Base-by-base conservation (phyloP, 2,329 filamentous ascomycete genomes). In the Claviceps paspali region DNA sequence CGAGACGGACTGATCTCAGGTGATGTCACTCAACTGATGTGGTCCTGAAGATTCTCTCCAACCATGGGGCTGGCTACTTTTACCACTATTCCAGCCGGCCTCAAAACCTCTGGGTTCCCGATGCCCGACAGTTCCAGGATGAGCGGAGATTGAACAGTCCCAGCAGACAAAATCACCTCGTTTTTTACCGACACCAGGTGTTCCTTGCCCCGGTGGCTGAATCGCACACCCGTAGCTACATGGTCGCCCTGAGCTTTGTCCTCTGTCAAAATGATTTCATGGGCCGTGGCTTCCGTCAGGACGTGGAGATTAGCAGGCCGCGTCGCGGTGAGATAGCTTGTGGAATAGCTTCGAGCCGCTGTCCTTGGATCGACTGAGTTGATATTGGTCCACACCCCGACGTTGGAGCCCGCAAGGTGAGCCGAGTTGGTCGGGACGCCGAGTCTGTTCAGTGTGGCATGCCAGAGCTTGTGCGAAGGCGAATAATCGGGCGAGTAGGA, bases 71-170 rank as follows among this genome's bases (percentile, higher is more conserved):
- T 56, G 26, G 61, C 52, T 8, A 66, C 52, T 28, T 63, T 52
- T 15, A 55, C 43, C 0, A 49, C 43, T 21, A 69, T 55, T 8
- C 54, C 54, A 4, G 62, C 59, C n/a, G 46, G 47, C 7, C 48
- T 38, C 24, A 67, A 45, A 2, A 67, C 42, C 1, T 49, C 40
- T 0, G 47, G 43, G 32, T 62, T 57, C 4, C 76, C 76, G 28
- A 80, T 63, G 0, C 76, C 75, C 0, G 72, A 77, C 2, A 77
- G 56, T 43, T 79, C 74, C n/a, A 70, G 63, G 12, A 74, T 56
- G 52, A 68, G 72, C 5, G 66, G 76, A 8, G 68, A 74, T 48
- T 67, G 65, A 29, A 70, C 56, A 21, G 62, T 67, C 0, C 76
- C 76, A 1, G 72, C 73, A 4, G 67, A 67, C 2, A 81, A 51